Base-by-base conservation (phyloP, 768 basidiomycete species). In the Tricholoma sp. region DNA sequence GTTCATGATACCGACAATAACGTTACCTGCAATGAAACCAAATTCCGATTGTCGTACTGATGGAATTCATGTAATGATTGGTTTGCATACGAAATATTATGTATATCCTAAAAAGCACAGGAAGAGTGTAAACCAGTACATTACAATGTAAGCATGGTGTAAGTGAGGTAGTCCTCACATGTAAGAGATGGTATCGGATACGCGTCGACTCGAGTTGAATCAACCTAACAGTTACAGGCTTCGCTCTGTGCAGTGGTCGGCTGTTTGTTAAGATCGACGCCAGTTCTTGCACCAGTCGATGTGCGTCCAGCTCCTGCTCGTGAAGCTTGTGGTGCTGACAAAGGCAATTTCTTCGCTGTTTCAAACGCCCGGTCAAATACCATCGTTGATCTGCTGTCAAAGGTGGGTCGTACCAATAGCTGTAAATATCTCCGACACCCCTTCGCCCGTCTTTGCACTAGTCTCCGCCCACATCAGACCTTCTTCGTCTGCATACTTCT, bases 381-480 rank as follows among this genome's bases (percentile, higher is more conserved):
- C 37, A 57, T 21, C 19, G n/a, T 8, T 5, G 27, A 7, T 27
- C 24, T 27, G 24, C 29, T 31, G 47, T 6, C n/a, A 29, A 29
- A 46, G 14, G 12, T 24, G 16, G 14, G 12, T 18, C 84, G 61
- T 64, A 91, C 91, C 92, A 63, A 95, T 93, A 6, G 86, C 82
- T 31, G 84, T 86, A 73, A 95, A 94, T 60, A 95, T 87, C 53
- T 91, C 89, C 43, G 85, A 72, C 12, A 96, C 92, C 58, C 89
- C 90, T 61, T 94, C 87, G 24, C 91, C 92, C 14, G 84, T 79
- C 83, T 96, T 96, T 39, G 93, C 93, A 67, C 88, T 91, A 1
- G 91, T 91, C 75, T 95, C 93, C 50, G 83, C 84, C 89, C 91
- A 96, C 88, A 94, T 87, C 47, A 95, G 72, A 46, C 92, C 91